Evolutionary conservation across 2,329 filamentous ascomycete genomes (phyloP), one percentile per base, ranked within the genome.

Genomic region (Aurifilum marmelostoma): DNA sequence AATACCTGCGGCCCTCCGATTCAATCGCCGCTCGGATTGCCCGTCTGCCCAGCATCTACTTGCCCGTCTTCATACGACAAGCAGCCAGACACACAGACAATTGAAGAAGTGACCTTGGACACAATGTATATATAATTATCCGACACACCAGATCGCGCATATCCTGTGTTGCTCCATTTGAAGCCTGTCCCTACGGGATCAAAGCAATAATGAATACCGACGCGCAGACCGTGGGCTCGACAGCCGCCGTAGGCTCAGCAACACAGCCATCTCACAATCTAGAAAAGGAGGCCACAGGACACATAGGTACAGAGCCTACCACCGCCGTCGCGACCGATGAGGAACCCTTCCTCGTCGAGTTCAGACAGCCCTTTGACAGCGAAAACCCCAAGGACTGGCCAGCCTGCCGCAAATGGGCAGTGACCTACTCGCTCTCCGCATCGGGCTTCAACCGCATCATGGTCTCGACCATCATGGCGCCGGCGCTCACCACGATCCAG

Each of bases 371-470:
- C 21, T 18, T 24, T 8, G 62, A 61, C 32, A 50, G 14, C 37
- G 77, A 79, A 0, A 80, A 83, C 37, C 81, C 81, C 1, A 75
- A 77, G 37, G 74, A 82, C 66, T 83, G 81, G 81, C 74, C 79
- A 0, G 73, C 67, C 0, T 69, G 76, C 1, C 77, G 75, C 2
- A 86, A 86, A 74, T 86, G 84, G 84, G 78, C 78, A 0, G 81
- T 83, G 1, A 86, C 84, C 3, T 74, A 82, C 62, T 79, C 84
- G 3, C 77, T 85, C 0, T 85, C 84, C 0, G 80, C 80, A 2
- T 83, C 82, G 0, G 83, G 83, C 9, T 85, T 87, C 72, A 84
- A 83, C 59, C 82, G 82, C 12, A 84, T 85, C 69, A 79, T 86
- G 71, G 82, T 84, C 0, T 84, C 83, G 3, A 84, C 83, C 0